phyloP scores from a whole-genome alignment of 805 yeast genomes.

The Saccharomycopsis babjevae region DNA sequence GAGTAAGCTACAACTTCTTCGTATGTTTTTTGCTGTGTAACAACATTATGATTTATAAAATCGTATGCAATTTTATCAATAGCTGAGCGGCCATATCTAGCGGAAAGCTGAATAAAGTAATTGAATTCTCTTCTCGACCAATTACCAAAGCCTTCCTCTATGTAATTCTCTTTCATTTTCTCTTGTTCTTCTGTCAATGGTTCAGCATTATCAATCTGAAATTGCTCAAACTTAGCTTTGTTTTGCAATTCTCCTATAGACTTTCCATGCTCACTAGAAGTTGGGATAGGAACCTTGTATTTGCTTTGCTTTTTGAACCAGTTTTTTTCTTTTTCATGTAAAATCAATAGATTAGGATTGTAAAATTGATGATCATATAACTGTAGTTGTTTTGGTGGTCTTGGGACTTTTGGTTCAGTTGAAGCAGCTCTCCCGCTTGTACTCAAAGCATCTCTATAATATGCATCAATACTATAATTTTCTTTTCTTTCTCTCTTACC shows the following conservation, averaged over 20 bases:
- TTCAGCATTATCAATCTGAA: slow-evolving; percentile 65
- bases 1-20: slow-evolving; percentile 78
- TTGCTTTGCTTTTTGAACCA: slow-evolving; percentile 60
- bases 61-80: slow-evolving; percentile 63
- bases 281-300: slow-evolving; percentile 52
- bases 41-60: slow-evolving; percentile 44
- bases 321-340: slow-evolving; percentile 74
- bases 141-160: slow-evolving; percentile 59
- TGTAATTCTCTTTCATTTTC: slow-evolving; percentile 44
- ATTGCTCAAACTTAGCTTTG: slow-evolving; percentile 34
- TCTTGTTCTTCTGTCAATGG: slow-evolving; percentile 81
- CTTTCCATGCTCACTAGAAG: slow-evolving; percentile 25
- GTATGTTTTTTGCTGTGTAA: slow-evolving; percentile 37
- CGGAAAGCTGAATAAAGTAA: slow-evolving; percentile 62
- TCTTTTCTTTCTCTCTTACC: slow-evolving; percentile 77
- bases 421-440: slow-evolving; percentile 51
- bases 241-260: slow-evolving; percentile 5
- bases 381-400: slow-evolving; percentile 75
- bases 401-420: slow-evolving; percentile 48
- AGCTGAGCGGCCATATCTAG: slow-evolving; percentile 74
- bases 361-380: slow-evolving; percentile 87
- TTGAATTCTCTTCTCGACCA: slow-evolving; percentile 88
- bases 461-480: slow-evolving; percentile 80
- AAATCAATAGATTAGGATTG: slow-evolving; percentile 62
- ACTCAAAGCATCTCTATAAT: slow-evolving; percentile 70